phyloP scores from a whole-genome alignment of 2,329 filamentous ascomycete species.

The Mollisia scopiformis region DNA sequence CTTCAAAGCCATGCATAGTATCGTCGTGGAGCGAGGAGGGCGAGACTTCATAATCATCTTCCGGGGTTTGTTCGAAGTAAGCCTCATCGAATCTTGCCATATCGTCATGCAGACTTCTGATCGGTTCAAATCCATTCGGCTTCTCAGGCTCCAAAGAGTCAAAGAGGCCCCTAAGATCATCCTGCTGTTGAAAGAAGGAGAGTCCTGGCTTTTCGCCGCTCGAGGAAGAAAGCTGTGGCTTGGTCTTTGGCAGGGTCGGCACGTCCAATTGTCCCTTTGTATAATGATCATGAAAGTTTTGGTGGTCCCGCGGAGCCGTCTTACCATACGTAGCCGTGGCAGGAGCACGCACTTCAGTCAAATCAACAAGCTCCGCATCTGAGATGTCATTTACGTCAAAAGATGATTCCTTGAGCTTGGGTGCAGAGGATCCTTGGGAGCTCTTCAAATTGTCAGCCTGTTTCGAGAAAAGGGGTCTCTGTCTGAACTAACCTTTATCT shows the following conservation, averaged over 20 bases:
- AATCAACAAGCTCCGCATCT: conserved; percentile 34
- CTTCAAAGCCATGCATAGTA: conserved; percentile 28
- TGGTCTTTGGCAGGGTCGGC: conserved; percentile 25
- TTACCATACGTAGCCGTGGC: conserved; percentile 21
- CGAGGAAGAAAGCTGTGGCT: conserved; percentile 30
- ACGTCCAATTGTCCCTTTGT: conserved; percentile 30
- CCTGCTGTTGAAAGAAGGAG: conserved; percentile 22
- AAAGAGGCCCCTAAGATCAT: background rate
- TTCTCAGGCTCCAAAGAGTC: background rate
- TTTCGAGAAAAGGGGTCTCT: too few relatives aligned
- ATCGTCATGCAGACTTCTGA: conserved; percentile 42
- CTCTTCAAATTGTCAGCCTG: background rate
- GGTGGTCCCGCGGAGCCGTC: conserved; percentile 30
- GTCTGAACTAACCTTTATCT: background rate
- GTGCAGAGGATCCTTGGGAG: background rate
- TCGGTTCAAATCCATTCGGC: conserved; percentile 22
- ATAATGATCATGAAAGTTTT: conserved; percentile 36
- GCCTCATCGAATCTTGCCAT: conserved; percentile 29
- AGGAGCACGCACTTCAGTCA: conserved; percentile 24
- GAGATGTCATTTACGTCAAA: conserved; percentile 6
- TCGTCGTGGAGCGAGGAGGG: conserved; percentile 3
- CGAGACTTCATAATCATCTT: conserved; percentile 4
- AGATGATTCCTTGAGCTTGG: conserved; percentile 15
- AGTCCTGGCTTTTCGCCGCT: conserved; percentile 26
- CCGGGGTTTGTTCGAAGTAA: background rate